Evolutionary conservation across 2,329 filamentous ascomycete species (phyloP).

Genomic region (Fusarium continuum): DNA sequence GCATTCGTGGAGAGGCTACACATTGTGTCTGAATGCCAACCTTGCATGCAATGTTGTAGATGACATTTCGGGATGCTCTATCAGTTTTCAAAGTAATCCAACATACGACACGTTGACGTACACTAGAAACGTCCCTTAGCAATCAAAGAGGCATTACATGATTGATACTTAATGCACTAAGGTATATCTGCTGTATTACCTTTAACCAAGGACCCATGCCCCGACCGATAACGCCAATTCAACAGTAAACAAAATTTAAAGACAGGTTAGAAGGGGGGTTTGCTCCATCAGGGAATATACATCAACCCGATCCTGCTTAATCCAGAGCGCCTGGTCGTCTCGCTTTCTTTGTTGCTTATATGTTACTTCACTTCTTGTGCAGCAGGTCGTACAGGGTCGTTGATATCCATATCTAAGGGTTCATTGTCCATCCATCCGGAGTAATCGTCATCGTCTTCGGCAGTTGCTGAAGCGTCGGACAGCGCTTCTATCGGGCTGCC

Average conservation of each 20-base stretch:
- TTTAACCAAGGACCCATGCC: neutral
- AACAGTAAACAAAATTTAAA: constrained; percentile 3
- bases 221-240: constrained; percentile 20
- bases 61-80: no score
- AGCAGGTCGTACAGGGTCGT: constrained; percentile 22
- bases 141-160: neutral
- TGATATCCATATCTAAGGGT: constrained; percentile 38
- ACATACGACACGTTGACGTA: neutral
- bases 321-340: constrained; percentile 26
- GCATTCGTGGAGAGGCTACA: neutral
- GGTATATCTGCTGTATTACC: constrained; percentile 14
- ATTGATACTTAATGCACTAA: constrained; percentile 17
- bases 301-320: constrained; percentile 14
- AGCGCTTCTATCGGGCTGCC: constrained; percentile 16
- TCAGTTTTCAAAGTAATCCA: no score
- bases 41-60: no score
- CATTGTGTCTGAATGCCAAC: neutral
- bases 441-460: constrained; percentile 49
- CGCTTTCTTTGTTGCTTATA: constrained; percentile 4
- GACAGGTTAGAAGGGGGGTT: constrained; percentile 4
- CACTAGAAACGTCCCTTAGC: no score
- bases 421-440: constrained; percentile 51
- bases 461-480: constrained; percentile 25
- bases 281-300: constrained; percentile 8
- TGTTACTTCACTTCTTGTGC: constrained; percentile 39